A percentile compares a stretch with the other conserved stretches of the same genome.
phyloP scores from a whole-genome alignment of 2,329 filamentous ascomycete species.

The Colletotrichum graminicola region DNA sequence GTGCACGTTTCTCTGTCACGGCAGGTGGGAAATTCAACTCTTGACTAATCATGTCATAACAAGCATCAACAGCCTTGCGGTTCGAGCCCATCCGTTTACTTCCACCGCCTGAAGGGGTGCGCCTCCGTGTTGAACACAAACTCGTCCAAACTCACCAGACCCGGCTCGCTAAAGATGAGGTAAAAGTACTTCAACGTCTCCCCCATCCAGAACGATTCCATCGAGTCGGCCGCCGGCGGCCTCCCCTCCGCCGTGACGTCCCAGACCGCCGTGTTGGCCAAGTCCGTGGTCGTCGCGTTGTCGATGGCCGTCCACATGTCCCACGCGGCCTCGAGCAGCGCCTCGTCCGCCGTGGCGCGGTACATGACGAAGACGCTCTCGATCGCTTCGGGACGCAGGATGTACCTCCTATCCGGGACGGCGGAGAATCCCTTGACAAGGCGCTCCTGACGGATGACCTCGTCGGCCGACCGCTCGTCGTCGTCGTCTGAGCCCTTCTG shows the following conservation, averaged over 20 bases:
- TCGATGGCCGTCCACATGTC: conserved; percentile 69
- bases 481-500: conserved; percentile 46
- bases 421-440: conserved; percentile 47
- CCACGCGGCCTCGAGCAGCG: conserved; percentile 70
- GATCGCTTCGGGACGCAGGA: conserved; percentile 73
- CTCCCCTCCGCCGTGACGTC: conserved; percentile 57
- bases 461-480: conserved; percentile 43
- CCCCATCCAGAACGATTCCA: conserved; percentile 61
- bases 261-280: conserved; percentile 66
- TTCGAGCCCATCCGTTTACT: neutral
- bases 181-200: conserved; percentile 51
- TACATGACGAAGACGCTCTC: conserved; percentile 77
- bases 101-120: conserved; percentile 46
- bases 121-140: conserved; percentile 62
- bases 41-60: neutral
- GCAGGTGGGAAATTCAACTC: neutral
- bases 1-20: neutral
- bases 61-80: neutral
- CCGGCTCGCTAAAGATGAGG: conserved; percentile 69
- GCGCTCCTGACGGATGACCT: conserved; percentile 46
- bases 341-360: conserved; percentile 68
- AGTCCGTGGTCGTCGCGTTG: conserved; percentile 61
- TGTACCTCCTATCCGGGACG: conserved; percentile 57
- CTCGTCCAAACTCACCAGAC: conserved; percentile 68
- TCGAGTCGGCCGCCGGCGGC: conserved; percentile 64